Base-by-base conservation (phyloP, 2,329 filamentous ascomycete species). In the Penicillium rolfsii region DNA sequence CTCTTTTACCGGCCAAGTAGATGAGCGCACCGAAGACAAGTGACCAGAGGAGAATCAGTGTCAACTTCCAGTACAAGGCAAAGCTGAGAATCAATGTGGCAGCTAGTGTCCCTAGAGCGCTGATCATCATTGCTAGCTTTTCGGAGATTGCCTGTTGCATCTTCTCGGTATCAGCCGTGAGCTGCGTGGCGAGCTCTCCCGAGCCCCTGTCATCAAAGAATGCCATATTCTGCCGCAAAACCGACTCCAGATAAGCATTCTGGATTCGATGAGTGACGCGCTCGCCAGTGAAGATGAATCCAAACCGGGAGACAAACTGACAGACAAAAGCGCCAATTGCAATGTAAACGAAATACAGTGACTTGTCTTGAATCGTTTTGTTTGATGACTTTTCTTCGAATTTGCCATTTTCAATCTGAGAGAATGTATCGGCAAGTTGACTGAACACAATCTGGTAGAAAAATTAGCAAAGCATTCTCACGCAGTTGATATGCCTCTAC, bases 131-230 rank as follows among this genome's bases (percentile, higher is more conserved):
- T 14, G 87, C 87, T 46, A 96, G 85, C 80, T 97, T 97, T 76
- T 96, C 91, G 0, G 91, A 96, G 50, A 99, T 92, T 59, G 93
- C 94, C 67, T 96, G 93, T 76, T 97, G 94, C 58, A 98, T 89
- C 56, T 96, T 81, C 71, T 97, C 97, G 46, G 92, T 96, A 75
- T 98, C 94, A 9, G 93, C 89, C 0, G 94, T 98, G 69, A 97
- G 96, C 65, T 93, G 89, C 0, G 93, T 97, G 0, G 93, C 96
- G 62, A 98, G 91, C 78, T 97, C 95, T 60, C 94, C 93, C 36
- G 93, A 90, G 55, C 93, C 93, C 14, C 97, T 84, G 71, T 94
- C 95, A 76, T 98, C 95, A 77, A 96, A 96, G 76, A 91, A 96
- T 46, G 87, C 93, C 74, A 96, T 94, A 74, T 97, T 96, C 74